Base-by-base conservation (phyloP, 352 stramenopile genomes). In the Thalassiosira hispida region DNA sequence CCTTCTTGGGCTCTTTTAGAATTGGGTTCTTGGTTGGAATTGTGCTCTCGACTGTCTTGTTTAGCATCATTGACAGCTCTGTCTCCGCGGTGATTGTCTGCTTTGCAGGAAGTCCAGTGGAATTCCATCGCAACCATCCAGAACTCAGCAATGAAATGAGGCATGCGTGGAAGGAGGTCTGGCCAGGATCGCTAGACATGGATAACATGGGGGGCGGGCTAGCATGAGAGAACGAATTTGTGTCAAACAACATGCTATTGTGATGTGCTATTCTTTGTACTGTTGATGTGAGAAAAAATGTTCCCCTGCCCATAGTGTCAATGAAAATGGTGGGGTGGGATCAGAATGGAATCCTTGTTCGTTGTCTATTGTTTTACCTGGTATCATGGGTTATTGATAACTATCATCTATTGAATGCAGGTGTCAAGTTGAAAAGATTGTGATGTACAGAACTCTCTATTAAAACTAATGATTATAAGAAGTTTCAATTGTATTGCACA, bases 51-150 rank as follows among this genome's bases (percentile, higher is more conserved):
- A 89, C 74, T 40, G 77, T 93, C 4, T 57, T 93, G 9, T 90
- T 93, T 49, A 82, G 83, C 33, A 83, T 89, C 23, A 90, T 93
- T 73, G 78, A 64, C n/a, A 91, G 85, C 47, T 88, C 85, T 14
- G 88, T 93, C 1, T 82, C 80, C 66, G 79, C 84, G 61, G 84
- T 93, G n/a, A 88, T 93, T 64, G 85, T 92, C 40, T 90, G 86
- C 40, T 93, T 93, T 73, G 88, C 88, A 40, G 68, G 79, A 29
- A 89, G 75, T 64, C 88, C 88, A n/a, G 72, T 90, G 9, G 88
- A 93, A 59, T 93, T 93, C 75, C 74, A 92, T 60, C 56, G 71
- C 6, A 89, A 90, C 53, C 86, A 93, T 65, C 88, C 85, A 2
- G 71, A 90, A 14, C 64, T 91, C 1, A 91, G 83, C 65, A 31